A percentile compares a stretch with the other conserved stretches of the same genome.
phyloP scores from a whole-genome alignment of 2,329 filamentous ascomycete genomes.

The Aspergillus sp. region DNA sequence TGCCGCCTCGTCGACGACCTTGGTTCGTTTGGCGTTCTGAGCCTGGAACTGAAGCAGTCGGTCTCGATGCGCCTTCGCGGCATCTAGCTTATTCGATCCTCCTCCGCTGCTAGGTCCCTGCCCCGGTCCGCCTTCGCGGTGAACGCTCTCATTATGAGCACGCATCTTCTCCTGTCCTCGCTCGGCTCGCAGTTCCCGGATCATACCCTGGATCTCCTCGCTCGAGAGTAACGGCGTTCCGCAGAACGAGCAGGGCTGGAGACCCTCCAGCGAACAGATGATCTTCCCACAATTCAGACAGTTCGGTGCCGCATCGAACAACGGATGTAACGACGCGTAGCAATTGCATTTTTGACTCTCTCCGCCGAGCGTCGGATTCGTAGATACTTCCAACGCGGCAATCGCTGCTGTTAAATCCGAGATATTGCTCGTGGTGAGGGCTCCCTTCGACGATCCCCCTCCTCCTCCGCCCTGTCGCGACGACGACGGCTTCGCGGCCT shows the following conservation, averaged over 20 bases:
- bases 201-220: constrained; percentile 79
- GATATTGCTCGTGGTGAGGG: constrained; percentile 49
- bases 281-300: constrained; percentile 92
- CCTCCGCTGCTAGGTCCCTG: constrained; percentile 22
- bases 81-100: constrained; percentile 57
- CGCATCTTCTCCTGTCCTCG: constrained; percentile 84
- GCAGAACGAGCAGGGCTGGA: constrained; percentile 94
- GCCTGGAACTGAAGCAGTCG: constrained; percentile 78
- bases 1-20: constrained; percentile 80
- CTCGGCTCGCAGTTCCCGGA: constrained; percentile 78
- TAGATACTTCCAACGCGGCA: constrained; percentile 83
- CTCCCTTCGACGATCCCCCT: constrained; percentile 62
- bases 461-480: constrained; percentile 67
- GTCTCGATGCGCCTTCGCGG: constrained; percentile 76
- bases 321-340: constrained; percentile 80
- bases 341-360: constrained; percentile 74
- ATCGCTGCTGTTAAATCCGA: constrained; percentile 73
- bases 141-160: constrained; percentile 63
- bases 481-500: constrained; percentile 57
- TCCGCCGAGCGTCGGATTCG: constrained; percentile 71
- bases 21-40: constrained; percentile 80
- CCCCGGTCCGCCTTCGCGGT: constrained; percentile 36
- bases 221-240: constrained; percentile 68
- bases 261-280: constrained; percentile 87
- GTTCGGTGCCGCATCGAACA: constrained; percentile 89